A percentile compares a stretch with the other conserved stretches of the same genome.
phyloP scores from a whole-genome alignment of 106 monocot species.

The Dendrobium chrysotoxum region DNA sequence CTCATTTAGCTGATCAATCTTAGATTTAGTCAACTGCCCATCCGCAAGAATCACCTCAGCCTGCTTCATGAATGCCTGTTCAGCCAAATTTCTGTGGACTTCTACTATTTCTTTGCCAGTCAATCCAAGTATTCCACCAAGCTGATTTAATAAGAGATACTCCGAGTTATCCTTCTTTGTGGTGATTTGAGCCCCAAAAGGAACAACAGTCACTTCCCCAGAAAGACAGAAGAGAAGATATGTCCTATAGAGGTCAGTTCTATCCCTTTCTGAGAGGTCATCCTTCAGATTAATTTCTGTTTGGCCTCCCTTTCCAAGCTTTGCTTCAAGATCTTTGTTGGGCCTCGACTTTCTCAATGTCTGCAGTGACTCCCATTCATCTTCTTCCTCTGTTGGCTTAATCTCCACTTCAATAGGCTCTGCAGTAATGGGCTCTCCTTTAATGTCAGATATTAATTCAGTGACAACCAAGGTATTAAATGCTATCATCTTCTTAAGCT shows the following conservation, averaged over 20 bases:
- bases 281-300: slow-evolving; percentile 90
- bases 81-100: slow-evolving; percentile 76
- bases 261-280: slow-evolving; percentile 80
- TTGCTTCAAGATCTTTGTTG: slow-evolving; percentile 57
- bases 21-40: slow-evolving; percentile 81
- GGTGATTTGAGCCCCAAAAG: slow-evolving; percentile 79
- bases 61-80: slow-evolving; percentile 92
- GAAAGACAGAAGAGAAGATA: slow-evolving; percentile 86
- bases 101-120: slow-evolving; percentile 65
- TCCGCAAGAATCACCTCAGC: slow-evolving; percentile 97
- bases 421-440: slow-evolving; percentile 57
- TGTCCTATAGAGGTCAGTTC: slow-evolving; percentile 74
- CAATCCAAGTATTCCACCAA: slow-evolving; percentile 86
- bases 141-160: slow-evolving; percentile 65
- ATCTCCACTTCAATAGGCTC: slow-evolving; percentile 38
- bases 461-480: slow-evolving; percentile 86
- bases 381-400: slow-evolving; percentile 36
- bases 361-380: slow-evolving; percentile 79
- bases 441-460: slow-evolving; percentile 79
- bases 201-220: slow-evolving; percentile 76
- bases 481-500: slow-evolving; percentile 87
- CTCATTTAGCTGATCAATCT: slow-evolving; percentile 73
- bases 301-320: slow-evolving; percentile 57
- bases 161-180: slow-evolving; percentile 77
- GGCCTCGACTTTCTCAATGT: slow-evolving; percentile 69